Evolutionary conservation across 352 stramenopile genomes (phyloP), one percentile per base, ranked within the genome.

Genomic region (Globisporangium mamillatum): DNA sequence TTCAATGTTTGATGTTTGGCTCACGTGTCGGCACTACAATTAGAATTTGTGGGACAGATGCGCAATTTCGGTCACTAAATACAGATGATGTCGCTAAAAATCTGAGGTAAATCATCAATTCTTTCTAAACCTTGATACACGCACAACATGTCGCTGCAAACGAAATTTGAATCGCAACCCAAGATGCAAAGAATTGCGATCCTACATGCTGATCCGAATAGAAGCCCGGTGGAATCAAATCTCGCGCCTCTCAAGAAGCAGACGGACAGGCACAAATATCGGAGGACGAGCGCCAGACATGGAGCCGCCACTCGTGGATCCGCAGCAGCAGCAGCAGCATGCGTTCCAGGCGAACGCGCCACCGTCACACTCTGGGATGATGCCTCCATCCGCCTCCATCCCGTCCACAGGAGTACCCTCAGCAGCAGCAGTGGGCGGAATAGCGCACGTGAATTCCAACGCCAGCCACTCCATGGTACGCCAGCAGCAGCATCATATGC

Each of bases 401-500:
- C 8, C 48, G 24, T 8, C 60, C n/a, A 25, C 58, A 27, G 46
- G n/a, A 55, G 29, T 46, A 18, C 38, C 38, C 12, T 46, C 38
- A 46, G 14, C 38, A 38, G 46, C 36, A 55, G 29, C 52, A 53
- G 54, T 24, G 44, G 27, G 56, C 10, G 56, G 20, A 24, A 62
- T 62, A 24, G 34, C 32, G 2, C 60, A 64, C 41, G 60, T 55
- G 18, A 64, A 25, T 25, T 25, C 24, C 16, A 60, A 14, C 24
- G 24, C 18, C 16, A 60, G 22, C 29, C 62, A 67, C 22, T 58
- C 54, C 32, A 60, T 60, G 63, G 32, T n/a, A 27, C 71, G 68
- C 32, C 73, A 72, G 12, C 74, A 75, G 2, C 69, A 68, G 18
- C 64, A 55, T 52, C 44, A 52, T 22, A 52, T 52, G 44, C 44